Evolutionary conservation across 2,329 filamentous ascomycete genomes (phyloP), one percentile per base, ranked within the genome.

Genomic region (Ophiostoma tasmaniense): DNA sequence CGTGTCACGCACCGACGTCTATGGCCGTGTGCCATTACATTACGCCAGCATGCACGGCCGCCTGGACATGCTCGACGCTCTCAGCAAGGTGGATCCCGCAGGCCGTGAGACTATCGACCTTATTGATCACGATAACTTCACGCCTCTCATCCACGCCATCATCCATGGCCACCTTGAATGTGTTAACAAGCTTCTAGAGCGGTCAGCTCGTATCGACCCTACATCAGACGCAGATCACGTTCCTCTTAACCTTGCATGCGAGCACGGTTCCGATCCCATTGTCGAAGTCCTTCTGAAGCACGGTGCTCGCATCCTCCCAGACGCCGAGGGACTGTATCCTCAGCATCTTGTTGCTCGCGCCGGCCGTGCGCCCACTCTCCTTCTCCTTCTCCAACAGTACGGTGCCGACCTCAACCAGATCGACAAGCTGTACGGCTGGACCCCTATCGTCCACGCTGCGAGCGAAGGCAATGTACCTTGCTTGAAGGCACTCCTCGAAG

Each of bases 361-460:
- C 37, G 92, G 92, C 2, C 89, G 93, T 75, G 90, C 88, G 0
- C 90, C 93, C 0, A 84, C 91, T 68, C 85, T 97, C 35, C 83
- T 98, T 13, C 81, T 93, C 17, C 83, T 97, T 52, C 83, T 99
- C 14, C 90, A 93, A 76, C 84, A 90, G 66, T 93, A 95, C 75
- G 93, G 93, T 1, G 94, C 93, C 28, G 89, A 99, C 76, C 84
- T 99, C 61, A 88, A 99, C 75, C 93, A 98, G 77, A 84, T 92
- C 39, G 95, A 99, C 78, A 98, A 97, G 79, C 84, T 99, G 20
- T 98, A 98, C 74, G 92, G 94, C 71, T 99, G 95, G 95, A 98
- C 95, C 1, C 93, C 95, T 0, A 83, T 99, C 5, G 95, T 99
- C 69, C 94, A 99, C 77, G 94, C 95, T 2, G 95, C 95, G 11